Evolutionary conservation across 306 rosid species (phyloP).

Genomic region (Cyamopsis tetragonoloba): DNA sequence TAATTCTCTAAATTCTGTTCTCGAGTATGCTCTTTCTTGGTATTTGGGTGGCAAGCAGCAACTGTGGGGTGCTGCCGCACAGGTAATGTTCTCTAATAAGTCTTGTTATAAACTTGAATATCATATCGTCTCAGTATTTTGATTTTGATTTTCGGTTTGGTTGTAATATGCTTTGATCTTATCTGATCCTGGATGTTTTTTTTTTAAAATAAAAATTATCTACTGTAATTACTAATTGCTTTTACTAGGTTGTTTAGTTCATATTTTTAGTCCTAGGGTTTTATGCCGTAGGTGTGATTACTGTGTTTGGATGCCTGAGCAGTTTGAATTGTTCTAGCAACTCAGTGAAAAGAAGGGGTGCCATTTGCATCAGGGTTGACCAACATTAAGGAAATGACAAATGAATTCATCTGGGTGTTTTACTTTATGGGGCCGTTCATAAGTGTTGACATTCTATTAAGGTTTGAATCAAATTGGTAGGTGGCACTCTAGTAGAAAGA

Average conservation of each 20-base stretch:
- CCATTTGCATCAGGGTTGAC: background rate
- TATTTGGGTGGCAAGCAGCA: constrained; percentile 67
- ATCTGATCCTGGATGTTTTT: background rate
- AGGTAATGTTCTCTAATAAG: constrained; percentile 46
- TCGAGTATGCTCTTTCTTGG: constrained; percentile 73
- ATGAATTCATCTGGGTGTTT: background rate
- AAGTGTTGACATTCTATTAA: background rate
- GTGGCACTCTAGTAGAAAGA: background rate
- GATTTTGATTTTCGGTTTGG: background rate
- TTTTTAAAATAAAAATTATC: background rate
- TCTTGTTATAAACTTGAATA: background rate
- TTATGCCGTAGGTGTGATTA: background rate
- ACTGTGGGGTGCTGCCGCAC: constrained; percentile 79
- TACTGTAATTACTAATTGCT: background rate
- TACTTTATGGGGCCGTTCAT: background rate
- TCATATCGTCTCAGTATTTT: background rate
- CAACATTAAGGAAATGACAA: background rate
- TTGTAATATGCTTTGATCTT: background rate
- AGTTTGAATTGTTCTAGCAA: background rate
- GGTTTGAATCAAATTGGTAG: background rate
- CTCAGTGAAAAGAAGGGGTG: background rate
- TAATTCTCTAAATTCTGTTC: constrained; percentile 49
- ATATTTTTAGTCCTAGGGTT: background rate
- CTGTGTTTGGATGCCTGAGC: background rate
- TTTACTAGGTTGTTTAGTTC: background rate